Evolutionary conservation across 495 filamentous ascomycete genomes (phyloP).

Genomic region (Aspergillus sclerotioniger): DNA sequence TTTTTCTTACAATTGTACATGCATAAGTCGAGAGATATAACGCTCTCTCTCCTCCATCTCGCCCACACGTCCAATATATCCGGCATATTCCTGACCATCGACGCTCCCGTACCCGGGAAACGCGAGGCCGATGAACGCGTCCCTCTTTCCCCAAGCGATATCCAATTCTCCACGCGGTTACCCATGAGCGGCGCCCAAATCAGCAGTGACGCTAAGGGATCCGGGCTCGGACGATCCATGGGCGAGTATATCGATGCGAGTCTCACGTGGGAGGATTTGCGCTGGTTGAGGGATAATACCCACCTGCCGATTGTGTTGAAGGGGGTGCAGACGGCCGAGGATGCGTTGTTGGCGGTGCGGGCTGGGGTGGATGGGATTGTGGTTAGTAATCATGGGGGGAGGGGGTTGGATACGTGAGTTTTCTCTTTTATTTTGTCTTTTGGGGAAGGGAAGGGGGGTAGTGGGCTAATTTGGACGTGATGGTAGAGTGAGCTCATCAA

Average conservation of each 20-base stretch:
- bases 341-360: constrained; percentile 56
- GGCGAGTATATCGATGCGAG: constrained; percentile 64
- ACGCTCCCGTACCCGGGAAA: constrained; percentile 81
- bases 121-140: constrained; percentile 76
- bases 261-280: constrained; percentile 73
- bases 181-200: constrained; percentile 50
- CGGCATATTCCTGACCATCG: constrained; percentile 76
- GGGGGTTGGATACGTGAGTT: constrained; percentile 56
- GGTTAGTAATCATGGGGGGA: constrained; percentile 66
- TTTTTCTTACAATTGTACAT: constrained; percentile 77
- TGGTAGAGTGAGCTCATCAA: constrained; percentile 45
- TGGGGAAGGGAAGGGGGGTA: neutral
- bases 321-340: constrained; percentile 60
- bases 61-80: constrained; percentile 41
- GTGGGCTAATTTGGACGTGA: neutral
- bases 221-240: constrained; percentile 60
- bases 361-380: constrained; percentile 62
- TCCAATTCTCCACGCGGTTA: neutral
- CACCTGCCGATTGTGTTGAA: constrained; percentile 59
- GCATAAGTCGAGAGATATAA: constrained; percentile 58
- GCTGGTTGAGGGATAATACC: constrained; percentile 66
- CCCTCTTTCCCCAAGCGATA: constrained; percentile 46
- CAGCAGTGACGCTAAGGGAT: constrained; percentile 56
- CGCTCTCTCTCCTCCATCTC: constrained; percentile 46
- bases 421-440: neutral